Evolutionary conservation across 257 asterid species (phyloP), one percentile per base, ranked within the genome.

Genomic region (Datura wrightii): DNA sequence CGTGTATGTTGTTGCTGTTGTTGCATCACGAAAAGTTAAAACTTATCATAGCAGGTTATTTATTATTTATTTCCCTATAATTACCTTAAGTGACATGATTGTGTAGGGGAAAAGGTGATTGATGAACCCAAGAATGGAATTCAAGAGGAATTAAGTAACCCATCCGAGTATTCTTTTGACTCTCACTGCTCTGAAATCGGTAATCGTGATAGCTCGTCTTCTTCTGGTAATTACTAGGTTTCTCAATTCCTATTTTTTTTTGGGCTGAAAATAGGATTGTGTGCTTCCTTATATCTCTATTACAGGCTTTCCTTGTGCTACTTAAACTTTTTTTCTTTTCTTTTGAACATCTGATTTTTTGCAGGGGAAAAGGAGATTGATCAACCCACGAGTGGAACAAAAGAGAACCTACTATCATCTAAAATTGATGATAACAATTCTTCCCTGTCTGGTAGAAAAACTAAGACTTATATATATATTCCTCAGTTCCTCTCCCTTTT

Each of bases 181-280:
- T 16, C 84, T 60, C 42, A 80, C 34, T 80, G 41, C 60, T 85
- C 85, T 15, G 86, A 56, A 37, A 80, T 85, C 41, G 89, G 88
- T 15, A 92, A 89, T 79, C 86, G 83, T 34, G 94, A 89, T 88
- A 90, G 94, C 79, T 90, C 91, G 14, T 83, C 93, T 67, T 87
- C 80, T 59, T 48, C 79, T 67, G 58, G 79, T 74, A 93, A 95
- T 91, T 85, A 83, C 19, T 79, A n/a, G 65, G 84, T 48, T 62
- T 70, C 60, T 60, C 86, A 74, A 50, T 52, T 24, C 24, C 2
- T 13, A 6, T 31, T 67, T 31, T 34, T 79, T 8, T 71, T 3
- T 0, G 31, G 31, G 34, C 82, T 52, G 63, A 31, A 78, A 31
- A 31, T 52, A 52, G 6, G 82, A 13, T 31, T 78, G 31, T 7